Conservation (phyloP, 2,329 filamentous ascomycete species). For the Epichloe uncinata region DNA sequence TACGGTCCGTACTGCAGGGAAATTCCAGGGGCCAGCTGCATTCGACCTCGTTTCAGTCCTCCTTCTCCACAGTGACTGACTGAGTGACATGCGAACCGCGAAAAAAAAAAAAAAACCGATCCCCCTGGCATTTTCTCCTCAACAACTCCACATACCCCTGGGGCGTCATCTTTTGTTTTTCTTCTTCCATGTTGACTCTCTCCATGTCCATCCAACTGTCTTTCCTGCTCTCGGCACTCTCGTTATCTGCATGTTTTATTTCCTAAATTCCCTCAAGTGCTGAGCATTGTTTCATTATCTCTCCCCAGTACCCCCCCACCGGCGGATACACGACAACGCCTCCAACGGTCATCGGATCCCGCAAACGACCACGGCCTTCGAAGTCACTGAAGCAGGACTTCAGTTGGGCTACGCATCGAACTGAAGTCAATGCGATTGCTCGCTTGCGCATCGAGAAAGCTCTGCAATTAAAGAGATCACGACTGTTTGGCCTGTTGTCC, state of each 20-base stretch:
- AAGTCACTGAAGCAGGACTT: conserved; percentile 6
- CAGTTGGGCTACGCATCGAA: background rate
- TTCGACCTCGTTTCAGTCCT: conserved; percentile 4
- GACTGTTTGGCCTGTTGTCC: background rate
- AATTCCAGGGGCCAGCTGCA: background rate
- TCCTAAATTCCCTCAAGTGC: background rate
- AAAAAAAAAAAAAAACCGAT: background rate
- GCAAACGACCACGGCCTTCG: background rate
- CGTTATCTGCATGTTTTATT: background rate
- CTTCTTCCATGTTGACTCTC: background rate
- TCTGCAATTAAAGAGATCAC: background rate
- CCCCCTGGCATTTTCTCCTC: conserved; percentile 1
- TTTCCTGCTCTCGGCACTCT: conserved; percentile 3
- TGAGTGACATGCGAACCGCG: background rate
- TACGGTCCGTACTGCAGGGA: too few relatives aligned
- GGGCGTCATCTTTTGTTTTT: conserved; percentile 3
- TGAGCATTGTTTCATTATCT: background rate
- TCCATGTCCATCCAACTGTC: background rate
- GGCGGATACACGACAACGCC: conserved; percentile 1
- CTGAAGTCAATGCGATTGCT: background rate
- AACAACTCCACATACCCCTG: conserved; percentile 2
- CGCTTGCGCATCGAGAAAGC: too few relatives aligned
- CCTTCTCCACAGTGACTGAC: conserved; percentile 1
- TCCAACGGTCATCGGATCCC: background rate
- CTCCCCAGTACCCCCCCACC: background rate